Base-by-base conservation (phyloP, 2,329 filamentous ascomycete species). In the Fusarium cicatricum region DNA sequence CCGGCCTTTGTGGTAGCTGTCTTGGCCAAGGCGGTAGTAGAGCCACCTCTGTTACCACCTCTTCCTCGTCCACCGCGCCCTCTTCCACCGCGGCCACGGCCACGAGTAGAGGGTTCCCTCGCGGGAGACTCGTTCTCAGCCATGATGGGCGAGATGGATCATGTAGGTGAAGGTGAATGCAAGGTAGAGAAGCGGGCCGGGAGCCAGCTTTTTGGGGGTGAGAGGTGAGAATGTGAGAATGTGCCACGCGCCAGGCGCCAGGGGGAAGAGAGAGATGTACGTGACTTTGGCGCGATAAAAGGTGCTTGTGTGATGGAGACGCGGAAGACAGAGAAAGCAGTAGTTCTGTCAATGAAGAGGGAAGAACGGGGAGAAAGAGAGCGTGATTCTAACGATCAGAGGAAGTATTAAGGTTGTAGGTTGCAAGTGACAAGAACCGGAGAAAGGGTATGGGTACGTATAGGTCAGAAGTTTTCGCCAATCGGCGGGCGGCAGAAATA, bases 91-190 rank as follows among this genome's bases (percentile, higher is more conserved):
- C 72, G 65, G 67, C 71, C 71, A 56, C 74, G 74, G 52, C 74
- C 74, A 64, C 74, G 73, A 55, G 66, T 65, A 52, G 71, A 66
- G 50, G 74, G 70, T 64, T 75, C 73, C 64, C 70, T 71, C 54
- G 72, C 72, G 54, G 69, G 69, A 64, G 73, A 73, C 64, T 75
- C 74, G 63, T 70, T 74, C 67, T 75, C 66, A 70, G 72, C 68
- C 74, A 77, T 77, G 72, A 58, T 63, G 44, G 52, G 48, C 63
- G 67, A 64, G 66, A 52, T 58, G 55, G 68, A 41, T 69, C 72
- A 75, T 75, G 68, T 72, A 72, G 58, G 39, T 52, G 46, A 55
- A 63, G 37, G 37, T 43, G 23, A 58, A 49, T 67, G 59, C 19
- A 60, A 45, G 46, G 54, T 46, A 57, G 48, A 55, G 61, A 40